phyloP scores from a whole-genome alignment of 1,139 yeast genomes.

The Chernovozyma sophiae-reginae region DNA sequence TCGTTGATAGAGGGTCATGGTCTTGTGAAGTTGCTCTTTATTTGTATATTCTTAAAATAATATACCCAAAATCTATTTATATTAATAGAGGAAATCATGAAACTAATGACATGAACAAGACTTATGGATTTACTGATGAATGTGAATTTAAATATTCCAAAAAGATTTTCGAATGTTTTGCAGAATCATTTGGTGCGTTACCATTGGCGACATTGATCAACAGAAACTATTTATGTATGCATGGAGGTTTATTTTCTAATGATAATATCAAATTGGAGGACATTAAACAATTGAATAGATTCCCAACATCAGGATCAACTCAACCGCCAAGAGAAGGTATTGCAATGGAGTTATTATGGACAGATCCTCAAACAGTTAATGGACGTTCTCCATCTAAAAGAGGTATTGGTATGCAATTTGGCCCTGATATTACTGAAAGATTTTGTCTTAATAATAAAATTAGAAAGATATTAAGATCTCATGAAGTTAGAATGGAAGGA shows the following conservation, averaged over 20 bases:
- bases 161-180: conserved; percentile 76
- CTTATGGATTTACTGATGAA: conserved; percentile 95
- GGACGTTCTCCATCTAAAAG: conserved; percentile 90
- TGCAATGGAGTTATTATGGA: conserved; percentile 96
- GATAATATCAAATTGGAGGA: conserved; percentile 71
- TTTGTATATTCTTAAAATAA: conserved; percentile 71
- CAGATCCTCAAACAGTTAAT: conserved; percentile 79
- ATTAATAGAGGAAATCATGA: conserved; percentile 96
- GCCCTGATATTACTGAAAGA: conserved; percentile 85
- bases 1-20: conserved; percentile 98
- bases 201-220: conserved; percentile 86
- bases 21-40: conserved; percentile 92
- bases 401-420: conserved; percentile 95
- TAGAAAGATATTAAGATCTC: conserved; percentile 84
- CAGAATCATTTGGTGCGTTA: conserved; percentile 80
- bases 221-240: conserved; percentile 77
- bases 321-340: conserved; percentile 92
- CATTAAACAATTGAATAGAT: conserved; percentile 66
- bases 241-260: conserved; percentile 89
- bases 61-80: conserved; percentile 69
- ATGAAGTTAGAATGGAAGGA: conserved; percentile 92
- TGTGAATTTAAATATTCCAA: conserved; percentile 87
- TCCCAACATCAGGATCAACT: conserved; percentile 48
- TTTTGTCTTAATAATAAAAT: conserved; percentile 72
- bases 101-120: conserved; percentile 93